Base-by-base conservation (phyloP, 257 asterid species). In the Mentha longifolia region DNA sequence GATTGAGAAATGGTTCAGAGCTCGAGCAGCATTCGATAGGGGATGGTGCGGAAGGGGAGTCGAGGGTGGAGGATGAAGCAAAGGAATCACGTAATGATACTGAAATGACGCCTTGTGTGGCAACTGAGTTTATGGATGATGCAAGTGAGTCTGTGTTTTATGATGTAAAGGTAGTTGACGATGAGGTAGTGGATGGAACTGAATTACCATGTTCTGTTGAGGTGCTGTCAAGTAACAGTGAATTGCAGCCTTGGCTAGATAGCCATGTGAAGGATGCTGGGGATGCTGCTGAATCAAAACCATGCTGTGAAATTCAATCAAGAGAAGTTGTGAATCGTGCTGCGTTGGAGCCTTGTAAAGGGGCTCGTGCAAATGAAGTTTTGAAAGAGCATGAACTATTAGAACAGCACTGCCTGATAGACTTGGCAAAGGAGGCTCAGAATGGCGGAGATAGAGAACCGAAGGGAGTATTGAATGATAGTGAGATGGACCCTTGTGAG, bases 231-330 rank as follows among this genome's bases (percentile, higher is more conserved):
- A 76, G 65, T 71, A 66, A 67, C 52, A 68, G 31, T 62, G 89
- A 82, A 43, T 68, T 74, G 68, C 82, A 77, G 59, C 64, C 73
- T 45, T 19, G 28, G 50, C 51, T 58, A 20, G 78, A 65, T 55
- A 76, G 57, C 61, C 77, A 73, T 15, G 58, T 58, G 63, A 85
- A 86, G 83, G 87, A 81, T 30, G 92, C 71, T 63, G 78, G 85
- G 83, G 87, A 81, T 35, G 92, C 71, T 60, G 78, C 72, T 31
- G 77, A 82, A 59, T 45, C 76, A 20, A 64, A 47, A 22, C 65
- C 74, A 22, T 43, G 71, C 63, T 35, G 57, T 45, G 67, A 66
- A 20, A 31, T 42, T 51, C 83, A 60, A 61, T 59, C 42, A 46
- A 79, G 73, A 30, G 82, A 63, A 61, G 20, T 31, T 14, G 61